Evolutionary conservation across 1,284 basidiomycete species (phyloP), one percentile per base, ranked within the genome.

Genomic region (Leccinum solheimii): DNA sequence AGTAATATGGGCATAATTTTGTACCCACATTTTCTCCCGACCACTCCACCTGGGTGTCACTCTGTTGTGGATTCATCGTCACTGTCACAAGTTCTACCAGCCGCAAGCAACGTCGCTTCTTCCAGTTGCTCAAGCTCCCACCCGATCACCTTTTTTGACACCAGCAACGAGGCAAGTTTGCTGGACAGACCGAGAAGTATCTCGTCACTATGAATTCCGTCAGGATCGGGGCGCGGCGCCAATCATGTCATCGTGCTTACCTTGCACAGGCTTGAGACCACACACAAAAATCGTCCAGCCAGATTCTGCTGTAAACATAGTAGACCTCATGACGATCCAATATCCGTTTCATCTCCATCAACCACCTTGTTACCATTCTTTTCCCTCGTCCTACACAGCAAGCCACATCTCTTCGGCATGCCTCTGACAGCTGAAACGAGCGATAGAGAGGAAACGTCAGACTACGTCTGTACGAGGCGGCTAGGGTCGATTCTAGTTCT

Each of bases 301-400:
- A 93, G 50, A 92, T 82, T 70, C 91, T 91, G 73, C 84, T 87
- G 73, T 92, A 93, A 26, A 92, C 80, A 72, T 91, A 92, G 75
- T 92, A 93, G 11, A 90, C 87, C 64, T 91, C 91, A 67, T 92
- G 90, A 67, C 84, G 85, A 69, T 92, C 90, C 62, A 93, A 74
- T 56, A 91, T 84, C 54, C 79, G 73, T 74, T 88, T 91, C 76
- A 86, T 80, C 70, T 85, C 86, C 50, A 93, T 76, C 50, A 93
- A 78, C 67, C 81, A 86, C 65, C 87, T 83, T 54, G 85, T 73
- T 36, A 90, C 78, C 23, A 76, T 77, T 36, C 87, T 82, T 72
- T 81, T 86, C 3, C 91, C 91, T 61, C 77, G 80, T 9, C 73
- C 67, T 48, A 92, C 78, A 52, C 86, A 69, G n/a, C 72, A 69